phyloP scores from a whole-genome alignment of 2,329 filamentous ascomycete genomes.

The Clarireedia hainanense region DNA sequence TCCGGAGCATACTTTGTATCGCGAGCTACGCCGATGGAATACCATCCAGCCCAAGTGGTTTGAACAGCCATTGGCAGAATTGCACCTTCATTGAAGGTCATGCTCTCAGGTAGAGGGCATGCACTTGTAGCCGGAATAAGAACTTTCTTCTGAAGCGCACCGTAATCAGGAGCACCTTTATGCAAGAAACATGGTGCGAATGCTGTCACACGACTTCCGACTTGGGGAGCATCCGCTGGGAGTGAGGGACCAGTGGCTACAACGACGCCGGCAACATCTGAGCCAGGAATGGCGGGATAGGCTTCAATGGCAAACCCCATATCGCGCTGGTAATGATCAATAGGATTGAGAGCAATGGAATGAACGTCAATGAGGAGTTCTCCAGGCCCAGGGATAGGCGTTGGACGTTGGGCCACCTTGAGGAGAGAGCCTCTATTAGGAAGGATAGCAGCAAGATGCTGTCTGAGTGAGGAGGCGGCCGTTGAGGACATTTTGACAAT shows the following conservation, averaged over 20 bases:
- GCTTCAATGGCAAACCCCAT: conserved; percentile 25
- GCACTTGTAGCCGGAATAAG: conserved; percentile 18
- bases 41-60: conserved; percentile 29
- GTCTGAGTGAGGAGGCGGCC: background rate
- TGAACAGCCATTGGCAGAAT: conserved; percentile 30
- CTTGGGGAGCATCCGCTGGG: conserved; percentile 3
- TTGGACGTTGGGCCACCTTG: conserved; percentile 13
- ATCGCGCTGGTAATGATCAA: conserved; percentile 30
- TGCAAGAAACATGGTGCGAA: conserved; percentile 19
- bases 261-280: conserved; percentile 15
- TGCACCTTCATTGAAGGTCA: conserved; percentile 28
- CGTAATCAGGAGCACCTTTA: conserved; percentile 12
- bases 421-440: background rate
- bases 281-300: conserved; percentile 18
- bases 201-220: conserved; percentile 27
- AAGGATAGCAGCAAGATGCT: conserved; percentile 2
- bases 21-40: conserved; percentile 16
- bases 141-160: conserved; percentile 28
- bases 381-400: conserved; percentile 31
- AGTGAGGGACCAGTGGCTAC: conserved; percentile 10
- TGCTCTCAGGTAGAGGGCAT: conserved; percentile 22
- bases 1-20: conserved; percentile 3
- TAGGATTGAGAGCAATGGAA: conserved; percentile 35
- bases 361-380: conserved; percentile 35
- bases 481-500: background rate